phyloP scores from a whole-genome alignment of 2,329 filamentous ascomycete genomes.

The Metarhizium rileyi region DNA sequence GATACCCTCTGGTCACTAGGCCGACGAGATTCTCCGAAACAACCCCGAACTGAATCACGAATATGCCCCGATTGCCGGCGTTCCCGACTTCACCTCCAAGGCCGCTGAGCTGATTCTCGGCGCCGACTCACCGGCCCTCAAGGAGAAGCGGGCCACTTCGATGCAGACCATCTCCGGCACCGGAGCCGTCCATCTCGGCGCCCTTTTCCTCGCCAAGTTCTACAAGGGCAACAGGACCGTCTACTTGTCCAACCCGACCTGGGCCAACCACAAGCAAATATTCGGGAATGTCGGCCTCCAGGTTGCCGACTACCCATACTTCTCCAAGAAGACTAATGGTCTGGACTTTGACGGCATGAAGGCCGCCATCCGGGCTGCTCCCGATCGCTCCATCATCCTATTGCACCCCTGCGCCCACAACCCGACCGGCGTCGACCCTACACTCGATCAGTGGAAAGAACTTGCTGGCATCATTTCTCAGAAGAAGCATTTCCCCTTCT shows the following conservation, averaged over 20 bases:
- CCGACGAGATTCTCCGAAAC: constrained; percentile 78
- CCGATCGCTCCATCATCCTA: constrained; percentile 74
- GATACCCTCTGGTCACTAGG: constrained; percentile 40
- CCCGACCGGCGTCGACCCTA: constrained; percentile 93
- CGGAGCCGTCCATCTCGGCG: constrained; percentile 86
- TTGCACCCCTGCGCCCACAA: constrained; percentile 97
- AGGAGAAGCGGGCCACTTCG: constrained; percentile 70
- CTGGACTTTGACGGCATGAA: constrained; percentile 91
- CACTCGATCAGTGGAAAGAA: constrained; percentile 87
- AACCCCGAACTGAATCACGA: constrained; percentile 94
- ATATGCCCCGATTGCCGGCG: constrained; percentile 91
- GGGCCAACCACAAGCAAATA: constrained; percentile 99
- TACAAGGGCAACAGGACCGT: constrained; percentile 65
- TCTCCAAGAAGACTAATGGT: constrained; percentile 76
- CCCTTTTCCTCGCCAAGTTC: constrained; percentile 89
- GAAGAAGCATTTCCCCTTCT: constrained; percentile 91
- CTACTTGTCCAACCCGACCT: constrained; percentile 92
- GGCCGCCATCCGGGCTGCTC: constrained; percentile 56
- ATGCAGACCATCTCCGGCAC: constrained; percentile 96
- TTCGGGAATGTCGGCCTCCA: constrained; percentile 80
- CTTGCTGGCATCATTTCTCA: constrained; percentile 67
- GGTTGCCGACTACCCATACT: constrained; percentile 86
- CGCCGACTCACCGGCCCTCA: constrained; percentile 66
- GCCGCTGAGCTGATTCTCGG: constrained; percentile 88
- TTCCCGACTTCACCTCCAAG: constrained; percentile 75